Evolutionary conservation across 1,284 basidiomycete species (phyloP), one percentile per base, ranked within the genome.

Genomic region (Sanguinoderma infundibulare): DNA sequence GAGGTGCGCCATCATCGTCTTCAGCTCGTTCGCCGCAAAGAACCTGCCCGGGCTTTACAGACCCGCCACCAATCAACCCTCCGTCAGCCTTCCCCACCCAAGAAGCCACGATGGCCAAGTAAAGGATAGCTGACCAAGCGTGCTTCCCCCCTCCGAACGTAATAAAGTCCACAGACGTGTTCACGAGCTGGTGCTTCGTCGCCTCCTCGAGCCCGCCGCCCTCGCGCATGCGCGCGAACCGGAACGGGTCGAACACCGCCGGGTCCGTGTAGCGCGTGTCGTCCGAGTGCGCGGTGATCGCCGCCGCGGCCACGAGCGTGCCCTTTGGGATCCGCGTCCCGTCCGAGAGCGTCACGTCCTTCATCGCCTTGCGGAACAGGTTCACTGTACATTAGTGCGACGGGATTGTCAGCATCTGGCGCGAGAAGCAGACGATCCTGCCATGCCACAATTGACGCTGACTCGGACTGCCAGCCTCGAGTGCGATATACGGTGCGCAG

Each of bases 321-420:
- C 81, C 81, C 12, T 75, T 70, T 2, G 83, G 82, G 28, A 85
- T 69, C 53, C 72, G 66, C 8, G 75, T 78, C 14, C 81, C 82
- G 63, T 84, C 77, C 2, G 74, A 77, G 51, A 85, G 67, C 17
- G 73, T 76, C 35, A 70, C 69, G 70, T 78, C 66, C 67, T 77
- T 73, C 70, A 81, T 49, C 8, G 68, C 69, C 32, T 68, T 68
- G 52, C 69, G 66, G 61, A 67, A 66, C 46, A 71, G 53, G n/a
- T 66, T 58, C 42, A 68, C 69, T 71, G 53, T 17, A n/a, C n/a
- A n/a, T n/a, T n/a, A n/a, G n/a, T n/a, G n/a, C n/a, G n/a, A n/a
- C n/a, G n/a, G n/a, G 5, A 14, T 1, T 5, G 24, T 34, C 32
- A 28, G 57, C 35, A 46, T 42, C 12, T 0, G 14, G n/a, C n/a